Conservation (phyloP, 495 filamentous ascomycete genomes). For the Neurospora terricola region DNA sequence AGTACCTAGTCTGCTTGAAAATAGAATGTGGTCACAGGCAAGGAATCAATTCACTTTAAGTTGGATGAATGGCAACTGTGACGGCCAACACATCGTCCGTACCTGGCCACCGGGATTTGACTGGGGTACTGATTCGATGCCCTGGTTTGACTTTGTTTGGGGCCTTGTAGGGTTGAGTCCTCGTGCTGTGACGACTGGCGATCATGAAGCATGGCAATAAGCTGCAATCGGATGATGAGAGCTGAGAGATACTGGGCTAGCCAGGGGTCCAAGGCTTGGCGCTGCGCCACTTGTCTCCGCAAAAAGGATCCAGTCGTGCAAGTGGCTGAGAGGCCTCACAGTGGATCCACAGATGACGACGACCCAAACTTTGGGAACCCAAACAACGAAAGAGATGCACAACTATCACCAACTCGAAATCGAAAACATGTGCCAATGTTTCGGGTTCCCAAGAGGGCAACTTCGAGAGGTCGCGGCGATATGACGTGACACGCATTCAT, state of each 20-base stretch:
- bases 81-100: not conserved
- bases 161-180: not conserved
- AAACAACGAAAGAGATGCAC: not conserved
- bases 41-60: not conserved
- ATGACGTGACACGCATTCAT: not conserved
- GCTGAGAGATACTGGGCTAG: not conserved
- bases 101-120: not conserved
- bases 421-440: not conserved
- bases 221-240: not conserved
- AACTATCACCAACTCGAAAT: not conserved
- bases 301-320: not conserved
- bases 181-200: not conserved
- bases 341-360: not conserved
- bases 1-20: not conserved
- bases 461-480: not conserved
- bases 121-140: not conserved
- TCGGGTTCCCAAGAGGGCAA: not conserved
- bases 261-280: not conserved
- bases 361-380: not conserved
- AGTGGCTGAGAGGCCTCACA: not conserved
- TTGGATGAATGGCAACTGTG: not conserved
- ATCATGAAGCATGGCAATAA: not conserved
- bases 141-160: not conserved
- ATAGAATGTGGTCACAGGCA: not conserved
- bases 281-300: not conserved